Base-by-base conservation (phyloP, 2,329 filamentous ascomycete genomes). In the Monilinia fructicola region DNA sequence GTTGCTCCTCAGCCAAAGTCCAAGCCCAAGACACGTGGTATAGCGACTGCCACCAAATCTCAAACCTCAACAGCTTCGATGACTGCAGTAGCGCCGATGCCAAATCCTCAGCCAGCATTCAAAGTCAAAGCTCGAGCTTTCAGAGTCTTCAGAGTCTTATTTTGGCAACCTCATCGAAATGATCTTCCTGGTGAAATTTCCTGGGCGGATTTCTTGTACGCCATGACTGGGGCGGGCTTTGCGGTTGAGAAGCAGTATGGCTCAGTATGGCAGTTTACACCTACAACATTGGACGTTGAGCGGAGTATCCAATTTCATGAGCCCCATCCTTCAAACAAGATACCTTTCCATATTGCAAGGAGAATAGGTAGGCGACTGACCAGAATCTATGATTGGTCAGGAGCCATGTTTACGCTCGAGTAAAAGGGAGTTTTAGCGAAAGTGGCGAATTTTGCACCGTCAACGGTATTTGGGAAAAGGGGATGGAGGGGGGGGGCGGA, bases 201-300 rank as follows among this genome's bases (percentile, higher is more conserved):
- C 0, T 87, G 84, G 85, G 74, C 69, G 2, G 83, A 86, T 61
- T 83, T 86, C 67, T 71, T 86, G 3, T 79, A 81, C 67, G 83
- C 84, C 0, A 82, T 87, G 81, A 69, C 71, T 0, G 77, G 77
- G 0, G 78, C 78, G 0, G 85, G 84, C 0, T 87, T 88, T 64
- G 67, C 71, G 0, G 79, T 79, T 0, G 77, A 85, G 74, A 87
- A 89, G 74, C 78, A 87, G 0, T 86, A 87, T 67, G 84, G 85
- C 0, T 87, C 83, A 1, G 82, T 82, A 0, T 89, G 86, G 86
- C 82, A 86, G 14, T 88, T 88, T 68, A 78, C 77, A 18, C 82
- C 82, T 4, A 52, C 46, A 0, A 64, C 26, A 11, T 42, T 71
- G 5, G 78, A 81, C 63, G 77, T 81, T 0, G 76, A 80, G 50